phyloP scores from a whole-genome alignment of 768 basidiomycete genomes.

The Xanthoconium purpureum region DNA sequence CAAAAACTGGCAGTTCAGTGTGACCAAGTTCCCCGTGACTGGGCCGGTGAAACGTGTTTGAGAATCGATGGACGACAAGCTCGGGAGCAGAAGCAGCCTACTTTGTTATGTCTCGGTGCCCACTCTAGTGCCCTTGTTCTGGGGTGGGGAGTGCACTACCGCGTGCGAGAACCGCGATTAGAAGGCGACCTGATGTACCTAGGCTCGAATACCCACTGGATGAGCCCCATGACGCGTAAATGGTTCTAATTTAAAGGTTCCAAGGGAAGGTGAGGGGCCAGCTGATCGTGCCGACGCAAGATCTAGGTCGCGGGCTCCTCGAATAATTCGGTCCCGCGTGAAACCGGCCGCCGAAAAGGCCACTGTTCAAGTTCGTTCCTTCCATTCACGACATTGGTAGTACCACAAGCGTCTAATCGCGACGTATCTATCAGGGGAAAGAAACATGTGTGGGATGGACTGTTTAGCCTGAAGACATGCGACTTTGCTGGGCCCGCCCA shows the following conservation, averaged over 20 bases:
- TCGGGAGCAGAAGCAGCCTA: conserved; percentile 21
- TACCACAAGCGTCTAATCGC: neutral
- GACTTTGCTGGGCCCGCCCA: too few species aligned
- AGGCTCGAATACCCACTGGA: neutral
- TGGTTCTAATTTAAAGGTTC: neutral
- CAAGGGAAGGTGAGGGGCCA: neutral
- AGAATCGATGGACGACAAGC: neutral
- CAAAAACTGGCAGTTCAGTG: conserved; percentile 2
- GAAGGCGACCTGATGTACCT: neutral
- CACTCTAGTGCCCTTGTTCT: conserved; percentile 24
- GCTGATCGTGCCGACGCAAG: neutral
- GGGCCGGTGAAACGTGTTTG: neutral
- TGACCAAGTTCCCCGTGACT: neutral
- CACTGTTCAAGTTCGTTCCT: neutral
- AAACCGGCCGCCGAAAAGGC: neutral
- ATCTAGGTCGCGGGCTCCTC: neutral
- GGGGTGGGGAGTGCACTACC: conserved; percentile 2
- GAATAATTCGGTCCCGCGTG: conserved; percentile 5
- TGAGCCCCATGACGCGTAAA: conserved; percentile 1
- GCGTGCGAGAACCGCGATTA: neutral
- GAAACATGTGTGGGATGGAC: neutral
- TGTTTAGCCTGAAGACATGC: too few species aligned
- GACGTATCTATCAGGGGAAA: neutral
- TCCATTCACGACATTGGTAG: neutral
- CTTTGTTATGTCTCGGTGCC: conserved; percentile 32